Conservation (phyloP, 2,329 filamentous ascomycete species). For the Berkeleyomyces rouxiae region DNA sequence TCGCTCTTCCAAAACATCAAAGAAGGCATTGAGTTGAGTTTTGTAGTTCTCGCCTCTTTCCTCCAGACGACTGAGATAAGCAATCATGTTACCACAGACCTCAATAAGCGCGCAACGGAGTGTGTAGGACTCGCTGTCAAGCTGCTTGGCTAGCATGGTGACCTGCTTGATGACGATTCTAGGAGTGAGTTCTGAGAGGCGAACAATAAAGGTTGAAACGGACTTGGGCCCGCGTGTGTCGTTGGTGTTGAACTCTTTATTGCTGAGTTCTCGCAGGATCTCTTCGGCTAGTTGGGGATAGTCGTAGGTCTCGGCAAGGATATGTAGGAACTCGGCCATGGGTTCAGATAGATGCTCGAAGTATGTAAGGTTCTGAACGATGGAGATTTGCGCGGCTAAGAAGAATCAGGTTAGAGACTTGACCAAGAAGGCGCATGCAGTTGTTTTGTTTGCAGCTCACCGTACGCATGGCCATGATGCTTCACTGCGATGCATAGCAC, state of each 20-base stretch:
- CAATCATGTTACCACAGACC: conserved; percentile 89
- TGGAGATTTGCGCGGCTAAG: conserved; percentile 83
- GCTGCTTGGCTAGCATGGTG: conserved; percentile 80
- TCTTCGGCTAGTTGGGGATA: conserved; percentile 91
- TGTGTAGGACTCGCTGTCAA: conserved; percentile 95
- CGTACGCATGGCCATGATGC: conserved; percentile 92
- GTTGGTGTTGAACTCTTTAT: conserved; percentile 95
- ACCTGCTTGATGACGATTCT: conserved; percentile 94
- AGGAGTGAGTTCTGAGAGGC: conserved; percentile 81
- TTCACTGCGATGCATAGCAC: conserved; percentile 93
- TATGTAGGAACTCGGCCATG: conserved; percentile 96
- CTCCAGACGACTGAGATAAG: conserved; percentile 76
- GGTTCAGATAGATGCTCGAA: conserved; percentile 98
- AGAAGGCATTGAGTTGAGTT: conserved; percentile 89
- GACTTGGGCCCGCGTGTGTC: conserved; percentile 93
- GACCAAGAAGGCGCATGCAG: background rate
- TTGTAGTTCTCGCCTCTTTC: conserved; percentile 87
- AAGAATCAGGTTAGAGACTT: conserved; percentile 18
- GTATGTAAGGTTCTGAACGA: conserved; percentile 93
- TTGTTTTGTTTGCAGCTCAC: conserved; percentile 29
- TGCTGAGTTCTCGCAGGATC: conserved; percentile 81
- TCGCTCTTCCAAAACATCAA: conserved; percentile 87
- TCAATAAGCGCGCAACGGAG: conserved; percentile 87
- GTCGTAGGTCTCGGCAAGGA: conserved; percentile 91
- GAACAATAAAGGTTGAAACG: conserved; percentile 82